These are phyloP conservation scores for Cicer cuneatum DNA, from an alignment of 306 rosid species.

Conservation along the genomic window DNA sequence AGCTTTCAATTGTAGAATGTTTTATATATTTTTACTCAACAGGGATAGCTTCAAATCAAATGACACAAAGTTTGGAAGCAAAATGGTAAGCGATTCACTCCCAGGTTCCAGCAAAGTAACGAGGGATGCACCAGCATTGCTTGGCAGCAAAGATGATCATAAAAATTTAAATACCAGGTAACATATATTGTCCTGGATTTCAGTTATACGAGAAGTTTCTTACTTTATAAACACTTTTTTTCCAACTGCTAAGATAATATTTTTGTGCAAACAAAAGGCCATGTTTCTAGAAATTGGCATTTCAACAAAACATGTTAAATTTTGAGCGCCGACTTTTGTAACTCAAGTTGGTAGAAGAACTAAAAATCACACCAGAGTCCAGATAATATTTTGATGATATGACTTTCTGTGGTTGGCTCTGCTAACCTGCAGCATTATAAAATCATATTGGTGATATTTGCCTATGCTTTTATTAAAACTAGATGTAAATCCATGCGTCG, in stretches of 20 bases:
- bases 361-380: conserved; percentile 5
- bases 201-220: conserved; percentile 27
- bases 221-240: conserved; percentile 17
- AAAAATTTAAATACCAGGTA: conserved; percentile 49
- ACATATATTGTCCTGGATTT: conserved; percentile 38
- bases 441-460: conserved; percentile 20
- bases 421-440: conserved; percentile 24
- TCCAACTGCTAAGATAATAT: conserved; percentile 19
- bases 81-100: conserved; percentile 43
- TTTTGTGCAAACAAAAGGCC: conserved; percentile 42
- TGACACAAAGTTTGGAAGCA: conserved; percentile 52
- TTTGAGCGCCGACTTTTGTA: conserved; percentile 39
- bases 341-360: conserved; percentile 35
- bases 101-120: conserved; percentile 50
- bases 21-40: conserved; percentile 41
- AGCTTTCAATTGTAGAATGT: conserved; percentile 38
- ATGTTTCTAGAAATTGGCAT: conserved; percentile 49
- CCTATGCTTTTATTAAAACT: background rate
- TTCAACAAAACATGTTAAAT: conserved; percentile 42
- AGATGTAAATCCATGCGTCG: background rate
- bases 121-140: conserved; percentile 43
- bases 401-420: conserved; percentile 29
- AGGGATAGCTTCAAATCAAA: conserved; percentile 53
- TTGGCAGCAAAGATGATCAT: conserved; percentile 51
- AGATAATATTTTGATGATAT: conserved; percentile 30